Base-by-base conservation (phyloP, 2,329 filamentous ascomycete species). In the Cladophialophora exuberans region DNA sequence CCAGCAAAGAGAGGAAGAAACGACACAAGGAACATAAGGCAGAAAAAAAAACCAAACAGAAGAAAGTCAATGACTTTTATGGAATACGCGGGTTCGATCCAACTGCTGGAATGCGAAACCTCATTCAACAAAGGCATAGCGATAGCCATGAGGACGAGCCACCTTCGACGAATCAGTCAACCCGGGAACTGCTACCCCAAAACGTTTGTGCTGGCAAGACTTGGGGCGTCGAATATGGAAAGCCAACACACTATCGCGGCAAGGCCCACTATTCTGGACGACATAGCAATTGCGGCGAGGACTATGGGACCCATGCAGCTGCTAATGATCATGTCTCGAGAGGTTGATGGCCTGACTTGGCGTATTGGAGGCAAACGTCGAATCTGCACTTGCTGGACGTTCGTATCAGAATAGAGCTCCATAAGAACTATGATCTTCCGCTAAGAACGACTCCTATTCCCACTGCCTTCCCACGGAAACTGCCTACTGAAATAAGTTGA, bases 21-120 rank as follows among this genome's bases (percentile, higher is more conserved):
- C 41, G 46, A 25, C 35, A 55, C 25, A 35, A 54, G 22, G 28
- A 56, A 18, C 23, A 57, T 13, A 60, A 57, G 48, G 39, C 39
- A 28, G n/a, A 38, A 18, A 49, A 22, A 45, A 49, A 36, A 13
- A 57, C 47, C 4, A 36, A 50, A 26, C 72, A 73, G 26, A 72
- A 74, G 57, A 63, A 62, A 4, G 65, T 71, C 51, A 67, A 73
- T n/a, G 41, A 46, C 23, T 45, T 28, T n/a, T 45, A 45, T 26
- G 49, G 39, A 4, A 45, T 44, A 25, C 49, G 49, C 18, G 49
- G 49, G 10, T 64, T 57, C 43, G 62, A 64, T 55, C 61, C 61
- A 3, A 57, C 46, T 44, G 61, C 61, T 28, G 61, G 62, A 13
- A 52, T 41, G 51, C 41, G 57, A 26, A 47, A 26, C 28, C 52